phyloP scores from a whole-genome alignment of 2,329 filamentous ascomycete species.

The Polychaeton citri region DNA sequence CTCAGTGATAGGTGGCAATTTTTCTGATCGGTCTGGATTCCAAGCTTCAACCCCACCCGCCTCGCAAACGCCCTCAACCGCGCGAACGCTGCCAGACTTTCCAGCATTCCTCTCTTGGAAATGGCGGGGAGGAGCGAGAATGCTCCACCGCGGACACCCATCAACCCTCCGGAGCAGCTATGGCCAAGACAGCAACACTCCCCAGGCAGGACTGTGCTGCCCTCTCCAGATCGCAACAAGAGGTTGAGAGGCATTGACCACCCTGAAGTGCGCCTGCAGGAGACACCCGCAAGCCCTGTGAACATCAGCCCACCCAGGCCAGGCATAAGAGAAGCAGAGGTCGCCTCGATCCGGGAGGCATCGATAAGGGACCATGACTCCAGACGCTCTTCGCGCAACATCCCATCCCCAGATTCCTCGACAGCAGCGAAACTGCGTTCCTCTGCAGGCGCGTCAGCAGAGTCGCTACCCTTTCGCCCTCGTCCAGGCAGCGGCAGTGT shows the following conservation, averaged over 20 bases:
- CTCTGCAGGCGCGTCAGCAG: background rate
- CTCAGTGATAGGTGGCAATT: too few species aligned
- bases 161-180: background rate
- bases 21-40: too few species aligned
- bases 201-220: background rate
- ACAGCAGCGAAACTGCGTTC: background rate
- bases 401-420: constrained; percentile 11
- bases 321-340: constrained; percentile 15
- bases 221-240: background rate
- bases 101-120: too few species aligned
- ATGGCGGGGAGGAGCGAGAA: background rate
- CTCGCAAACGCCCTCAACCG: too few species aligned
- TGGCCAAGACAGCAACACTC: background rate
- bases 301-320: constrained; percentile 18
- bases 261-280: constrained; percentile 19
- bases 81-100: too few species aligned
- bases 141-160: background rate
- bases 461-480: background rate
- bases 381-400: constrained; percentile 7
- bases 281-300: constrained; percentile 19
- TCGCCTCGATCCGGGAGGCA: constrained; percentile 12
- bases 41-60: too few species aligned
- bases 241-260: constrained; percentile 1
- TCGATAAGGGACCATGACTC: constrained; percentile 5
- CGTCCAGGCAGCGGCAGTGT: background rate